These are phyloP conservation scores for Usnea hakonensis DNA, from an alignment of 495 filamentous ascomycete species.

Conservation along the genomic window DNA sequence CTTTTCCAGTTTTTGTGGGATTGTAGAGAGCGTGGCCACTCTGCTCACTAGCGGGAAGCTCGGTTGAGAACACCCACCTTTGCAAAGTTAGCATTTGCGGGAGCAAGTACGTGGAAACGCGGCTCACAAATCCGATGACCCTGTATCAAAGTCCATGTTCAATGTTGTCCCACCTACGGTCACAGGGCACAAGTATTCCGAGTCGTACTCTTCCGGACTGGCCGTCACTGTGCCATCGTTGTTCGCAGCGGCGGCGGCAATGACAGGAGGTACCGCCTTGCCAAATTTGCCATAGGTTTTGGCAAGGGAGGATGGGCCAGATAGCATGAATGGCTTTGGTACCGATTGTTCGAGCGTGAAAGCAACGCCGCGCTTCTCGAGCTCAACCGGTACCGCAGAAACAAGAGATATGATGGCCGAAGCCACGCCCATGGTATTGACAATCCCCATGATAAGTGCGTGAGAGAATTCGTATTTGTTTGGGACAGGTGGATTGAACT, in stretches of 20 bases:
- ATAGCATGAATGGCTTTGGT: conserved; percentile 32
- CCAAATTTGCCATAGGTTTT: conserved; percentile 40
- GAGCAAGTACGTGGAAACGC: not conserved
- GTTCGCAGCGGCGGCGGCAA: conserved; percentile 38
- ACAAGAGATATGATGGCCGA: conserved; percentile 15
- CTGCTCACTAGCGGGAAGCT: conserved; percentile 39
- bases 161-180: conserved; percentile 54
- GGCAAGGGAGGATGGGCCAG: conserved; percentile 36
- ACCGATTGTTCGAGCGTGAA: conserved; percentile 39
- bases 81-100: conserved; percentile 6
- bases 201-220: conserved; percentile 50
- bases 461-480: not conserved
- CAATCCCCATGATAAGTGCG: not conserved
- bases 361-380: conserved; percentile 21
- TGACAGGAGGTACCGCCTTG: conserved; percentile 32
- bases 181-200: conserved; percentile 61
- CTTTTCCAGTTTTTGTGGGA: conserved; percentile 38
- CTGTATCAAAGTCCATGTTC: conserved; percentile 68
- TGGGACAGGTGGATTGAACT: not conserved
- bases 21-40: conserved; percentile 57
- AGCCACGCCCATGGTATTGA: conserved; percentile 12
- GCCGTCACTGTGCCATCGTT: conserved; percentile 43
- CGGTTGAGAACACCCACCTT: conserved; percentile 47
- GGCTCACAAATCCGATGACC: conserved; percentile 65
- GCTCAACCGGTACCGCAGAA: conserved; percentile 11